These are phyloP conservation scores for Lentithecium fluviatile DNA, from an alignment of 495 filamentous ascomycete genomes.

Conservation along the genomic window DNA sequence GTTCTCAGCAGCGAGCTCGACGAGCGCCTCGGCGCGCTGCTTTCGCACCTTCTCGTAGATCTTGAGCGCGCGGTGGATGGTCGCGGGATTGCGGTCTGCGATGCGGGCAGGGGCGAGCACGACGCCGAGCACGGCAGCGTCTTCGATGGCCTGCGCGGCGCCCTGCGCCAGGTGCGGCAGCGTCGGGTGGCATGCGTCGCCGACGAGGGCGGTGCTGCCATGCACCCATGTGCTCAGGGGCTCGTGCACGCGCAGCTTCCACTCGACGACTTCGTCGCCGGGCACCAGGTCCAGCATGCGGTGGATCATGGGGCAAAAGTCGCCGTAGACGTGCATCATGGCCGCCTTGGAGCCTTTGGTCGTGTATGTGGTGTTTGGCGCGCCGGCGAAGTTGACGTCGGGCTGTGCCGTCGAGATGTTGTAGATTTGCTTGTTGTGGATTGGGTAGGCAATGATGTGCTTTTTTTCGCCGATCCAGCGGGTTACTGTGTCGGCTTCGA, in stretches of 20 bases:
- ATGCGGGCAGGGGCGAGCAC: conserved; percentile 50
- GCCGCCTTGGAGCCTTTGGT: conserved; percentile 66
- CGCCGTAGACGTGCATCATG: conserved; percentile 65
- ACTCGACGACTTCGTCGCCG: conserved; percentile 78
- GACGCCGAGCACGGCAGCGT: conserved; percentile 69
- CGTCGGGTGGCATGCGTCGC: conserved; percentile 76
- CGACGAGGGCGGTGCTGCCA: conserved; percentile 65
- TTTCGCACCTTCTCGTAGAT: conserved; percentile 74
- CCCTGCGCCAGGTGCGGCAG: conserved; percentile 76
- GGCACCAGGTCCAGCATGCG: conserved; percentile 75
- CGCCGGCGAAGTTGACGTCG: conserved; percentile 68
- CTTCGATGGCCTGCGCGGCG: conserved; percentile 84
- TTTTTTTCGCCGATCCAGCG: conserved; percentile 76
- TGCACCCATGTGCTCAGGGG: conserved; percentile 69
- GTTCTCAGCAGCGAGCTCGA: conserved; percentile 66
- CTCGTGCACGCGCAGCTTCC: conserved; percentile 71
- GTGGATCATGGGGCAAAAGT: conserved; percentile 71
- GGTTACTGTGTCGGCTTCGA: conserved; percentile 65
- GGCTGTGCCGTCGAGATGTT: conserved; percentile 76
- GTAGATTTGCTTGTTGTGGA: conserved; percentile 72
- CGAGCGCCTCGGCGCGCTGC: conserved; percentile 65
- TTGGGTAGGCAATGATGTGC: conserved; percentile 82
- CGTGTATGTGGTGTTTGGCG: conserved; percentile 73
- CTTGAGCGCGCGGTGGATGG: conserved; percentile 63
- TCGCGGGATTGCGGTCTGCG: conserved; percentile 54